phyloP scores from a whole-genome alignment of 2,329 filamentous ascomycete species.

The Penicillium sp. region DNA sequence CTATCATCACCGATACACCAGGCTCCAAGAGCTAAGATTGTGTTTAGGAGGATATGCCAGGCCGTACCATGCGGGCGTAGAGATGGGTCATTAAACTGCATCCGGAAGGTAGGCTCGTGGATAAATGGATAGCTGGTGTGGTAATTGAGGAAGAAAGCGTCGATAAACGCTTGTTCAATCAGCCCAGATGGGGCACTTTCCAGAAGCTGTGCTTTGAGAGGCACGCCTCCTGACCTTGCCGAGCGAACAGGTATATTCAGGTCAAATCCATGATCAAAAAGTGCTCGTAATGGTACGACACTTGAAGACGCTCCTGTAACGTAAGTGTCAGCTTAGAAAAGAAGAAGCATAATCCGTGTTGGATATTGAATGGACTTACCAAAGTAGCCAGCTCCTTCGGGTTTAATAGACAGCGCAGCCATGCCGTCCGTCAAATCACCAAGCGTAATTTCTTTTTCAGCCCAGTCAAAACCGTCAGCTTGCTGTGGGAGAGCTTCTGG shows the following conservation, averaged over 20 bases:
- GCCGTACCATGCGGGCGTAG: slow-evolving; percentile 41
- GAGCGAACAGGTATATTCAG: slow-evolving; percentile 36
- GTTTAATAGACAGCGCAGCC: slow-evolving; percentile 42
- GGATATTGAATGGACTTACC: slow-evolving; percentile 19
- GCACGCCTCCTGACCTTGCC: slow-evolving; percentile 31
- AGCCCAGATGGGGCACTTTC: slow-evolving; percentile 39
- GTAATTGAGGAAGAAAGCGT: slow-evolving; percentile 49
- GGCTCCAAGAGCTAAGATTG: slow-evolving; percentile 46
- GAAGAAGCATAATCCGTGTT: neutral
- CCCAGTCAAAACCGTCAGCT: slow-evolving; percentile 41
- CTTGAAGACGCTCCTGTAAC: slow-evolving; percentile 38
- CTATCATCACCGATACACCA: slow-evolving; percentile 44
- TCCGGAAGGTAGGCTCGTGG: slow-evolving; percentile 49
- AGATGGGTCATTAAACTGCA: slow-evolving; percentile 47
- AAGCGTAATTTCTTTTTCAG: slow-evolving; percentile 39
- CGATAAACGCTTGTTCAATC: slow-evolving; percentile 43
- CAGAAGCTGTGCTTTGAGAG: slow-evolving; percentile 39
- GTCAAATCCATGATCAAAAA: slow-evolving; percentile 41
- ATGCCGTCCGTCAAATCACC: slow-evolving; percentile 42
- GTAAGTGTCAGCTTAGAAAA: neutral
- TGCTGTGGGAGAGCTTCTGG: slow-evolving; percentile 46
- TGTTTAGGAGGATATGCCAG: slow-evolving; percentile 49
- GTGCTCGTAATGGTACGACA: slow-evolving; percentile 39
- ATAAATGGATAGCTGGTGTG: slow-evolving; percentile 49
- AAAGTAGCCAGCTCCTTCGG: slow-evolving; percentile 42